Base-by-base conservation (phyloP, 176 grass and related monocot genomes). In the Stipa capillata region DNA sequence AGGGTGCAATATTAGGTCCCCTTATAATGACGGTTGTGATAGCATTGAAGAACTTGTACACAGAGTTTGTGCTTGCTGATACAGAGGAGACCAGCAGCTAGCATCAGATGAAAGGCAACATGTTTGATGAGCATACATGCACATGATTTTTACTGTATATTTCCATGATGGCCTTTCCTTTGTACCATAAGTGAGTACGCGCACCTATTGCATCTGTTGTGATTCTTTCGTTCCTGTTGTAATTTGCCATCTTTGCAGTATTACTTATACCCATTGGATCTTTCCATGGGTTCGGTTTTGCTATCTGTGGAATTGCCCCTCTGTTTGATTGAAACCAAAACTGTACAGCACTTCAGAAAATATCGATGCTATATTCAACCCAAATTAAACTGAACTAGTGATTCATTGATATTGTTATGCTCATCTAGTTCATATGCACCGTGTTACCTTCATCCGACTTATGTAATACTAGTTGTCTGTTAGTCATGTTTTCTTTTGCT, bases 1-100 rank as follows among this genome's bases (percentile, higher is more conserved):
- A 99, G 96, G 96, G 96, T 65, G 92, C 96, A 52, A 95, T 99
- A 87, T 87, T 95, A 87, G 96, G 92, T 48, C 92, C 96, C 2
- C 90, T 99, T 86, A 84, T 99, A 79, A 88, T 95, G 92, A 93
- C 96, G 14, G 72, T 99, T 35, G 90, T 99, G 37, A 89, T 93
- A 61, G 92, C 96, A 35, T 69, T 99, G 84, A 99, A 99, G 88
- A 99, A 93, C 74, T 80, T 99, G 69, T 99, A 99, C 81, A 67
- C 90, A 29, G 90, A 99, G 47, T 99, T 99, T 89, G 96, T 99
- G 74, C 91, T 99, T 73, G 88, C 80, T 75, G 90, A 95, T 62
- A 67, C 84, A 41, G 86, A 89, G 52, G 87, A 91, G 42, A 42
- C 24, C 27, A 79, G 59, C 49, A 86, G 84, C 47, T 91, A 94